A percentile compares a stretch with the other conserved stretches of the same genome.
Evolutionary conservation across 106 monocot genomes (phyloP).

Genomic region (Alisma plantagoaquatica): DNA sequence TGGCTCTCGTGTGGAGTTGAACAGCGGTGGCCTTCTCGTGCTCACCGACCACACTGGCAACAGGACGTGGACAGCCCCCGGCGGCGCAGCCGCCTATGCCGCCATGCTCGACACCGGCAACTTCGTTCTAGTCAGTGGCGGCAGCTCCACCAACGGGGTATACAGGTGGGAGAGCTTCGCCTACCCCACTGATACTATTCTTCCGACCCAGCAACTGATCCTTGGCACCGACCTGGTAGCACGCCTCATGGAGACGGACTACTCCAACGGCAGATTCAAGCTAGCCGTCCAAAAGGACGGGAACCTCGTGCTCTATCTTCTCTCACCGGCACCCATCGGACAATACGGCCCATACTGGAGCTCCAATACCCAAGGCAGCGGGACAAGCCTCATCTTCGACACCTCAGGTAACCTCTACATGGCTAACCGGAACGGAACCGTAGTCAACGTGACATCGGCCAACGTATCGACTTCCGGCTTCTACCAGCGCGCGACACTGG

Average conservation of each 20-base stretch:
- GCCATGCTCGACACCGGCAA: conserved; percentile 11
- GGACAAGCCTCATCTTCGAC: not conserved
- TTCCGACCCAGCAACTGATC: conserved; percentile 5
- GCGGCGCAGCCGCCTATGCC: not conserved
- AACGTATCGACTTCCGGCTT: not conserved
- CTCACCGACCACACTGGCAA: not conserved
- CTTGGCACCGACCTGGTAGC: not conserved
- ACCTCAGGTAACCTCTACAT: not conserved
- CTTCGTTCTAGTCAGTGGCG: not conserved
- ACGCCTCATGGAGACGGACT: not conserved
- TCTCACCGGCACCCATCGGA: not conserved
- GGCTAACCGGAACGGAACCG: not conserved
- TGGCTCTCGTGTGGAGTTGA: not conserved
- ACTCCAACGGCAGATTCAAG: conserved; percentile 13
- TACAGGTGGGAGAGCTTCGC: conserved; percentile 19
- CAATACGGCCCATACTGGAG: conserved; percentile 6
- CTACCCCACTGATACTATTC: conserved; percentile 16
- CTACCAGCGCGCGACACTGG: conserved; percentile 5
- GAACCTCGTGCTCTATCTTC: conserved; percentile 4
- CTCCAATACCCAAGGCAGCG: not conserved
- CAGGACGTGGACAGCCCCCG: not conserved
- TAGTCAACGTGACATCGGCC: not conserved
- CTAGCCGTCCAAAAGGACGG: conserved; percentile 6
- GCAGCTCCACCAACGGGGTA: not conserved
- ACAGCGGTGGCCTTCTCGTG: not conserved